Base-by-base conservation (phyloP, 192 early-diverging fungal species). In the Coemansia sp. region DNA sequence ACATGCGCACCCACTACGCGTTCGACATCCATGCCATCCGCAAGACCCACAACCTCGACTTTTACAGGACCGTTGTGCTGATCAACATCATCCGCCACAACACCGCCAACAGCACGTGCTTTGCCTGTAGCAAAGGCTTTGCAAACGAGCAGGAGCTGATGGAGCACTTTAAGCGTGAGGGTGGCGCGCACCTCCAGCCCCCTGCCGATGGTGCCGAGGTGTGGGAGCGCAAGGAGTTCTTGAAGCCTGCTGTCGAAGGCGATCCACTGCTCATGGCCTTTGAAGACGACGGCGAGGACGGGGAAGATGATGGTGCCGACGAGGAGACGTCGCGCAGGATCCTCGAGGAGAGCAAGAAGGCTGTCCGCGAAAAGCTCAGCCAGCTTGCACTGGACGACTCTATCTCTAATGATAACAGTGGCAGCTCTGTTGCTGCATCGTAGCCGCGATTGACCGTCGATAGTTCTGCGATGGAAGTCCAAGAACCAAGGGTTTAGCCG, bases 71-170 rank as follows among this genome's bases (percentile, higher is more conserved):
- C 5, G 88, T 98, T 39, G 69, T 80, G 6, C 77, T 96, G 60
- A 90, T 98, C 83, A 98, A 98, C 74, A 91, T 87, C 58, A 87
- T 95, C 62, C 88, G 95, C 30, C 81, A 81, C 9, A 85, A 85
- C 64, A 85, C 92, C 3, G 85, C 86, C 25, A 63, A 75, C 3
- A 77, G 68, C 48, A 60, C 75, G 5, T 95, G 95, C 72, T 93
- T 90, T 72, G 86, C 86, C 13, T 97, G 95, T 66, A 39, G 62
- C 12, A 48, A 63, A 34, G 52, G 29, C 1, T 86, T 93, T 58
- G 85, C 83, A 8, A 62, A 66, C 12, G 63, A 74, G 0, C 53
- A 61, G 2, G 61, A 74, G 2, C 55, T 97, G 63, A 75, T 77
- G 0, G 70, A 61, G n/a, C 95, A 97, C 79, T 68, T 94, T 77